A percentile compares a stretch with the other conserved stretches of the same genome.
phyloP scores from a whole-genome alignment of 768 basidiomycete genomes.

The Sutorius australiensis region DNA sequence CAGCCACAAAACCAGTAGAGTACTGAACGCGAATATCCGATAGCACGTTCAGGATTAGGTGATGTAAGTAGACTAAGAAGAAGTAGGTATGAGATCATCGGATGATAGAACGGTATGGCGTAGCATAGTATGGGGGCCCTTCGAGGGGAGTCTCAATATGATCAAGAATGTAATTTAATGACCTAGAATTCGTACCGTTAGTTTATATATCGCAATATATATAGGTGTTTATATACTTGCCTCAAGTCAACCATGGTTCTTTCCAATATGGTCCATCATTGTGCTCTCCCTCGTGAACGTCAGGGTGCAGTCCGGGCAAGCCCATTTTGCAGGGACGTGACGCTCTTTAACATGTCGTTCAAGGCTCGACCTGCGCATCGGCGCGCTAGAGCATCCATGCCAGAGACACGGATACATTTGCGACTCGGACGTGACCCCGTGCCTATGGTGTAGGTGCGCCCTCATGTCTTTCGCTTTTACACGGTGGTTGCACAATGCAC shows the following conservation, averaged over 20 bases:
- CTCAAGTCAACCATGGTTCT: not conserved
- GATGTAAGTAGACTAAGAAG: not conserved
- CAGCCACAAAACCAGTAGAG: not conserved
- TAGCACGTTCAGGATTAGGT: not conserved
- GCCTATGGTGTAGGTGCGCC: not conserved
- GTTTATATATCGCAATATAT: not conserved
- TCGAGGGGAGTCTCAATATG: not conserved
- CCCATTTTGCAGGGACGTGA: conserved; percentile 13
- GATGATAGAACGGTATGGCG: not conserved
- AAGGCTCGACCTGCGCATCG: conserved; percentile 10
- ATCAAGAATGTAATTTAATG: not conserved
- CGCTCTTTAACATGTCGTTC: conserved; percentile 9
- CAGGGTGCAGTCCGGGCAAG: not conserved
- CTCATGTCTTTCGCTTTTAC: not conserved
- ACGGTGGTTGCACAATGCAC: not conserved
- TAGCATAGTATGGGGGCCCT: not conserved
- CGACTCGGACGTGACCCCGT: conserved; percentile 2
- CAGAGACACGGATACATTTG: conserved; percentile 7
- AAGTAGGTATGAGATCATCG: not conserved
- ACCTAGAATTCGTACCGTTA: not conserved
- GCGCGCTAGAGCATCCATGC: not conserved
- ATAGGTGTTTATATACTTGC: not conserved
- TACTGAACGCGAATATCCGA: not conserved
- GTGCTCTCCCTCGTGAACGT: conserved; percentile 6
- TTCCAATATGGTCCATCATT: not conserved